phyloP scores from a whole-genome alignment of 2,329 filamentous ascomycete species.

The Tolypocladium endophyticum region DNA sequence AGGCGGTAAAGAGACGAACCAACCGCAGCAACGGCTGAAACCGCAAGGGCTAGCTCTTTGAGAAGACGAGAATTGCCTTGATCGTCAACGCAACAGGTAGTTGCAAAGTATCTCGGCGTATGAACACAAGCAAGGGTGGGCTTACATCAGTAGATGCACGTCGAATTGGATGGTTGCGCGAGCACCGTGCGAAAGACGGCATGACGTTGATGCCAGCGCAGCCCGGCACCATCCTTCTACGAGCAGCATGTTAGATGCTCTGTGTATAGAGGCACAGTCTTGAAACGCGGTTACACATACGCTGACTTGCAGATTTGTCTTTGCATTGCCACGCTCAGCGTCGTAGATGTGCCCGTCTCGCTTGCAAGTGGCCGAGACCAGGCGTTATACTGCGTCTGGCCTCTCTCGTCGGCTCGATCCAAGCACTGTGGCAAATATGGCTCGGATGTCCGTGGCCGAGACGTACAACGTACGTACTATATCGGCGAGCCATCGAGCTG shows the following conservation, averaged over 20 bases:
- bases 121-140: neutral
- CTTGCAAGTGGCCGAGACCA: neutral
- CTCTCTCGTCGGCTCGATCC: neutral
- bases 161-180: neutral
- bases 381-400: neutral
- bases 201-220: neutral
- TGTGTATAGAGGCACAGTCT: neutral
- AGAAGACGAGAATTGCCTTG: neutral
- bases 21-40: neutral
- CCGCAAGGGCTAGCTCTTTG: neutral
- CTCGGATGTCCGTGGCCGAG: neutral
- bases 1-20: conserved; percentile 1
- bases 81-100: neutral
- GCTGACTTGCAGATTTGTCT: neutral
- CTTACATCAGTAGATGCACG: neutral
- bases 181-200: neutral
- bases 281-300: neutral
- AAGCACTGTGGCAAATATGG: neutral
- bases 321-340: neutral
- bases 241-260: neutral
- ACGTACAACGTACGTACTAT: neutral
- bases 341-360: neutral
- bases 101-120: neutral
- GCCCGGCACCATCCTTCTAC: neutral
- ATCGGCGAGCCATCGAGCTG: neutral